phyloP scores from a whole-genome alignment of 2,329 filamentous ascomycete genomes.

The Gnomoniopsis smithogilvyi region DNA sequence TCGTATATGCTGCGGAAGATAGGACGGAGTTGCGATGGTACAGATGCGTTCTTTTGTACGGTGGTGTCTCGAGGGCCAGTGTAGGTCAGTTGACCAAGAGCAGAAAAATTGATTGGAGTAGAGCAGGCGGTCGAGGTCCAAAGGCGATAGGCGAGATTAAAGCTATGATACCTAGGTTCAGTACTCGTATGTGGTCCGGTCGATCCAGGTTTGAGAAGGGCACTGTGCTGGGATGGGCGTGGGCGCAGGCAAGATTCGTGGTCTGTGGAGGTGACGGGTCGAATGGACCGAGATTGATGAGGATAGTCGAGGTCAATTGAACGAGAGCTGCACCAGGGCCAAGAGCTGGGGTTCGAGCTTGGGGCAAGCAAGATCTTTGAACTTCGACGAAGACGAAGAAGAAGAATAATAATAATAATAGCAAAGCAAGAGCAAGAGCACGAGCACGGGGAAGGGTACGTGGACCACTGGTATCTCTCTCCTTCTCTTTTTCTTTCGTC shows the following conservation, averaged over 20 bases:
- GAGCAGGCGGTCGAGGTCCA: slow-evolving; percentile 13
- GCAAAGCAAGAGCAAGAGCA: too few species aligned
- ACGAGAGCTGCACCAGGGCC: neutral
- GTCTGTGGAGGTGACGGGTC: slow-evolving; percentile 2
- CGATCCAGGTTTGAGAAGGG: slow-evolving; percentile 10
- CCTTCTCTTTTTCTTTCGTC: too few species aligned
- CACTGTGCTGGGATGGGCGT: neutral
- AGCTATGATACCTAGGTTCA: slow-evolving; percentile 6
- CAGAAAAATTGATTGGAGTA: slow-evolving; percentile 12
- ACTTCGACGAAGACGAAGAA: neutral
- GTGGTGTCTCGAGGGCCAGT: neutral
- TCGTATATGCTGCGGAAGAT: neutral
- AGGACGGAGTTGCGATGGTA: neutral
- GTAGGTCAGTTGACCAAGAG: slow-evolving; percentile 8
- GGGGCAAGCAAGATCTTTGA: neutral
- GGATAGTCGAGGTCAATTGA: neutral
- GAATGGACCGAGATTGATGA: neutral
- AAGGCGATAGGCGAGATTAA: slow-evolving; percentile 19
- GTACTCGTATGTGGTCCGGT: slow-evolving; percentile 14
- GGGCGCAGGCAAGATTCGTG: neutral
- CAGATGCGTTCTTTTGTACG: too few species aligned
- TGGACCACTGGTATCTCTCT: too few species aligned
- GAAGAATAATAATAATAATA: neutral
- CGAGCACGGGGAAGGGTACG: too few species aligned
- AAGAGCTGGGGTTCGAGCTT: neutral